Evolutionary conservation across 108 stramenopile genomes (phyloP).

Genomic region (Mayamaea pseudoterrestris): DNA sequence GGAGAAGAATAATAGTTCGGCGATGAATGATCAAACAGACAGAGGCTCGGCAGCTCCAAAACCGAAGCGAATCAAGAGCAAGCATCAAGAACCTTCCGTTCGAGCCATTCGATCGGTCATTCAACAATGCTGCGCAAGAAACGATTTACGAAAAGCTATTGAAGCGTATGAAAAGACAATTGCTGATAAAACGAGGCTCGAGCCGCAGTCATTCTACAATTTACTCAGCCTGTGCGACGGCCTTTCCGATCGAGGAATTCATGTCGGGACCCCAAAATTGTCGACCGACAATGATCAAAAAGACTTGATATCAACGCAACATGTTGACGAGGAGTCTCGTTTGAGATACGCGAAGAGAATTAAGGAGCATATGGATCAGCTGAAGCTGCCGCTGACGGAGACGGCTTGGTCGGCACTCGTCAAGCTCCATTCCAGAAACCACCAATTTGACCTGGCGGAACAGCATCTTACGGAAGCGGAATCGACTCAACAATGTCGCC

Average conservation of each 20-base stretch:
- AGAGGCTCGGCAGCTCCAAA: too few relatives aligned
- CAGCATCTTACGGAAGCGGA: slow-evolving; percentile 50
- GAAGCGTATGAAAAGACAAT: slow-evolving; percentile 29
- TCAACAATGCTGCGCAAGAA: slow-evolving; percentile 56
- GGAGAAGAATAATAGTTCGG: too few relatives aligned
- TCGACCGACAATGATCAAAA: slow-evolving; percentile 4
- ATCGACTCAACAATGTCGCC: slow-evolving; percentile 45
- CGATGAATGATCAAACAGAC: too few relatives aligned
- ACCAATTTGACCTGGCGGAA: slow-evolving; percentile 36
- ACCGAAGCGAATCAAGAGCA: slow-evolving; percentile 4
- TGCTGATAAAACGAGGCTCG: slow-evolving; percentile 25
- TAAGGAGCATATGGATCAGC: slow-evolving; percentile 43
- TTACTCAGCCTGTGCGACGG: slow-evolving; percentile 76
- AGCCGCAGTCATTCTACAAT: slow-evolving; percentile 72
- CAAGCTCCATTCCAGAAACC: slow-evolving; percentile 39
- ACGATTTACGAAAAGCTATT: slow-evolving; percentile 52
- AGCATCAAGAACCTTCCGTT: slow-evolving; percentile 22
- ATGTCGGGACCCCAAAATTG: slow-evolving; percentile 59
- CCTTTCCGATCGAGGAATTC: slow-evolving; percentile 30
- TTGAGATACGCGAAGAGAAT: slow-evolving; percentile 48
- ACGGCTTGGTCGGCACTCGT: slow-evolving; percentile 71
- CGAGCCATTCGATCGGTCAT: slow-evolving; percentile 43
- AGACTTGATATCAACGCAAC: slow-evolving; percentile 6
- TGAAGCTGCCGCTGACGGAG: slow-evolving; percentile 59
- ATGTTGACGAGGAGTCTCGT: slow-evolving; percentile 23